Percentiles rank a stretch among this genome's conserved stretches.
These are phyloP conservation scores for Filobasidium wieringae DNA, from an alignment of 768 basidiomycete species.

Conservation along the genomic window DNA sequence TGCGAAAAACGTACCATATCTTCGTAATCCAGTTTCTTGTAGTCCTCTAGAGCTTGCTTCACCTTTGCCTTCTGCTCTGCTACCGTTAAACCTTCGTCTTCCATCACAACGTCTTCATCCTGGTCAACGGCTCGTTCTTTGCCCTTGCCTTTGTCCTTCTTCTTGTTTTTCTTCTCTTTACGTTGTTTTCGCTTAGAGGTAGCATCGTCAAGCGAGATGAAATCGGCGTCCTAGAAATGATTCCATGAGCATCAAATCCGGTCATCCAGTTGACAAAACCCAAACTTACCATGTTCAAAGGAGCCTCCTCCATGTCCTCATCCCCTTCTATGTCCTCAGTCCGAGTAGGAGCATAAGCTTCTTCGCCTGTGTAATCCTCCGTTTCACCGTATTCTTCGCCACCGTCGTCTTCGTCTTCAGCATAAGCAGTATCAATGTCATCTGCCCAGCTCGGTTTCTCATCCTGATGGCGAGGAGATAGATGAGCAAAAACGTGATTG, in stretches of 20 bases:
- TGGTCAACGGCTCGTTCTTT: conserved; percentile 8
- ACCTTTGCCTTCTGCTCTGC: conserved; percentile 73
- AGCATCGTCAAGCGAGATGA: conserved; percentile 20
- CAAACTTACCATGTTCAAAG: conserved; percentile 33
- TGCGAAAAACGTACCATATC: conserved; percentile 57
- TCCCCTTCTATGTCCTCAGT: conserved; percentile 39
- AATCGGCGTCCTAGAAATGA: conserved; percentile 33
- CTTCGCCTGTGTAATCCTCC: conserved; percentile 46
- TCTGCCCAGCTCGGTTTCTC: conserved; percentile 86
- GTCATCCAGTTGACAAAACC: neutral
- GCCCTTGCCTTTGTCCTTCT: conserved; percentile 19
- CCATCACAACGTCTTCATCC: conserved; percentile 43
- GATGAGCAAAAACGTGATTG: neutral
- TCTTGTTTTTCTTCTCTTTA: conserved; percentile 30
- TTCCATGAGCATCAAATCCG: neutral
- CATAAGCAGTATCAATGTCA: conserved; percentile 48
- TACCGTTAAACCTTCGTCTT: conserved; percentile 47
- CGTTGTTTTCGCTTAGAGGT: conserved; percentile 13
- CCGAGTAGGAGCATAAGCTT: conserved; percentile 29
- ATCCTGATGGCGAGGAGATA: conserved; percentile 21
- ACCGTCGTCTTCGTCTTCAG: conserved; percentile 51
- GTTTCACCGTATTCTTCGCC: conserved; percentile 24
- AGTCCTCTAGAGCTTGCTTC: conserved; percentile 80
- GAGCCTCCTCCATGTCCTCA: conserved; percentile 45
- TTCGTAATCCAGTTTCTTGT: conserved; percentile 86